Conservation (phyloP, 495 filamentous ascomycete genomes). For the Talaromyces ruber region DNA sequence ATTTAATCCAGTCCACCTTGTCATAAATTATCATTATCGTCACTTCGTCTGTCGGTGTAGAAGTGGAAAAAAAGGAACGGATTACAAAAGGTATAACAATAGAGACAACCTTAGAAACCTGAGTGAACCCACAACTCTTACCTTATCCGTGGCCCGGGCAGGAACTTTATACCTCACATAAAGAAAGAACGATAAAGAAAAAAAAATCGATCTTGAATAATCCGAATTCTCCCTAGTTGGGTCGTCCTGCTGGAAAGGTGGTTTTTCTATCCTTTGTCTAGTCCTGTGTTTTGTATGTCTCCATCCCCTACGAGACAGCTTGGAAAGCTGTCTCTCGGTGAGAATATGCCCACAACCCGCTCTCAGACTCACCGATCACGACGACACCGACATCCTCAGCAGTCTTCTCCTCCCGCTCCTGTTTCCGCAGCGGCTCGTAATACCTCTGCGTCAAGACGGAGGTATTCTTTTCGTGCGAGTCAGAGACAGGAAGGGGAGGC, state of each 20-base stretch:
- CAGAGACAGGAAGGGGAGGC: conserved; percentile 1
- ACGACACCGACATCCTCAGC: conserved; percentile 6
- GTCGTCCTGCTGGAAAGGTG: background rate
- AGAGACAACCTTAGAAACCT: background rate
- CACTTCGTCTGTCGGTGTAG: background rate
- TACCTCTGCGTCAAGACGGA: background rate
- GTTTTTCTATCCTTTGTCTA: background rate
- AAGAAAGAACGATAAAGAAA: background rate
- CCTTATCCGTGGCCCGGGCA: background rate
- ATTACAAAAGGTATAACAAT: background rate
- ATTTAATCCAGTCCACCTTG: background rate
- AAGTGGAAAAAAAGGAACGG: background rate
- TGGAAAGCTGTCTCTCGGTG: conserved; percentile 27
- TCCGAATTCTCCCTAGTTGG: background rate
- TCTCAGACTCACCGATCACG: conserved; percentile 13
- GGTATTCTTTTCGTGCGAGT: background rate
- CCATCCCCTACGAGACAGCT: conserved; percentile 31
- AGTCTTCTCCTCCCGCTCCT: background rate
- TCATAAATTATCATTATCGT: background rate
- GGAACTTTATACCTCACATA: background rate
- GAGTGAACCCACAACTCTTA: background rate
- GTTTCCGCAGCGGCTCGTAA: background rate
- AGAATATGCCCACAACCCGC: conserved; percentile 21
- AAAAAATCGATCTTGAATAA: background rate
- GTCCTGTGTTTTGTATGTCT: conserved; percentile 22